Evolutionary conservation across 2,329 filamentous ascomycete genomes (phyloP).

Genomic region (Triangularia setosa): DNA sequence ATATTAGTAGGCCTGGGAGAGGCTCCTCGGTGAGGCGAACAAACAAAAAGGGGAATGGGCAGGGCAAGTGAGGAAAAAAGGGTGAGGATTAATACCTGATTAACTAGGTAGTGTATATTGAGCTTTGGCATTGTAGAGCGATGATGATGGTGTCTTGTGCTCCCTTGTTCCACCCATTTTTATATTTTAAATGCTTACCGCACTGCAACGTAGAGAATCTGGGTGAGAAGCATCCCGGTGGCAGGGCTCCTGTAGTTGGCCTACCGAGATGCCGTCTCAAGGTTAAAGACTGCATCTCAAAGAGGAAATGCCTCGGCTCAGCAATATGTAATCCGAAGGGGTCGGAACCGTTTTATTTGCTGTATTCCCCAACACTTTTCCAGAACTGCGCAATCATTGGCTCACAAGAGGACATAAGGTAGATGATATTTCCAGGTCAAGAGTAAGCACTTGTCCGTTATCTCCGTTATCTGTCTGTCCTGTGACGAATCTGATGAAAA

Average conservation of each 20-base stretch:
- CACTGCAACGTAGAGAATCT: background rate
- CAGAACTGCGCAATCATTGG: background rate
- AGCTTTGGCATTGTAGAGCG: background rate
- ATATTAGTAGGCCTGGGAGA: background rate
- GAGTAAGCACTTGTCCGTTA: background rate
- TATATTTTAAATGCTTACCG: too few species aligned
- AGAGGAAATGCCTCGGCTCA: conserved; percentile 14
- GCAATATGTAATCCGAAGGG: background rate
- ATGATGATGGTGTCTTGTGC: background rate
- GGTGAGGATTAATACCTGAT: background rate
- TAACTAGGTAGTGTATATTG: background rate
- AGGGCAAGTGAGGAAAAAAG: background rate
- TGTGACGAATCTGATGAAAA: background rate
- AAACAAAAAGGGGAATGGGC: background rate
- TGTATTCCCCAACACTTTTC: background rate
- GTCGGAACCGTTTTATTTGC: background rate
- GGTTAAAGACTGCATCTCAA: background rate
- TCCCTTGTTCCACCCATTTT: too few species aligned
- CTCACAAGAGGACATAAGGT: background rate
- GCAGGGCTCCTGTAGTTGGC: background rate
- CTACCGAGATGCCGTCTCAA: background rate
- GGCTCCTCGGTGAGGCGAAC: background rate
- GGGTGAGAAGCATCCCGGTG: background rate
- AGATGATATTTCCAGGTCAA: background rate
- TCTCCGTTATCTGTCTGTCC: background rate